Conservation (phyloP, 163 green algal species). For the Coccomyxa subellipsoidea region DNA sequence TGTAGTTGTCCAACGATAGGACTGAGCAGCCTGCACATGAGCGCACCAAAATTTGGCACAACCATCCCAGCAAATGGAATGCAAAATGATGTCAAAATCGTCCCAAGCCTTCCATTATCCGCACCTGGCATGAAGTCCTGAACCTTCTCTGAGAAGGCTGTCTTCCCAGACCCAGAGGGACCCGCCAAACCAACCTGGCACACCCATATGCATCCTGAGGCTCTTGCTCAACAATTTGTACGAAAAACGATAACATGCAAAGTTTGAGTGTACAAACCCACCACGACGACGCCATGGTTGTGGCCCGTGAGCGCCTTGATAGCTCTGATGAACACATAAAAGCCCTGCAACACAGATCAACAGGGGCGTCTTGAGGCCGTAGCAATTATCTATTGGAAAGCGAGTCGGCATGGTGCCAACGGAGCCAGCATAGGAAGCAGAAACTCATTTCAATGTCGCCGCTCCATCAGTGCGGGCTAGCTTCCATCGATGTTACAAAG, state of each 20-base stretch:
- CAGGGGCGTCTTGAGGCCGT: background rate
- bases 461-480: too few species aligned
- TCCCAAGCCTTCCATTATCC: too few species aligned
- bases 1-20: slow-evolving; percentile 99
- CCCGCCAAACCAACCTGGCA: slow-evolving; percentile 80
- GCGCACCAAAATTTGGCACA: too few species aligned
- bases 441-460: background rate
- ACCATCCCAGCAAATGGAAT: too few species aligned
- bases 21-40: slow-evolving; percentile 63
- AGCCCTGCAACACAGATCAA: slow-evolving; percentile 60
- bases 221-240: too few species aligned
- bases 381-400: too few species aligned
- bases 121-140: slow-evolving; percentile 77
- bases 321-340: slow-evolving; percentile 93
- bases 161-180: slow-evolving; percentile 91
- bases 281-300: slow-evolving; percentile 86
- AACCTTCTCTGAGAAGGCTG: slow-evolving; percentile 91
- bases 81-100: too few species aligned
- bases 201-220: too few species aligned
- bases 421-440: too few species aligned
- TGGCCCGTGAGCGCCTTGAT: slow-evolving; percentile 77
- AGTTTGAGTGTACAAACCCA: slow-evolving; percentile 39
- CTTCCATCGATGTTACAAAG: too few species aligned
- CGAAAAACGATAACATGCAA: too few species aligned
- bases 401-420: too few species aligned